Percentiles rank a stretch among this genome's conserved stretches.
These are phyloP conservation scores for Aquilaria sinensis DNA, from an alignment of 345 rosid species.

Conservation along the genomic window DNA sequence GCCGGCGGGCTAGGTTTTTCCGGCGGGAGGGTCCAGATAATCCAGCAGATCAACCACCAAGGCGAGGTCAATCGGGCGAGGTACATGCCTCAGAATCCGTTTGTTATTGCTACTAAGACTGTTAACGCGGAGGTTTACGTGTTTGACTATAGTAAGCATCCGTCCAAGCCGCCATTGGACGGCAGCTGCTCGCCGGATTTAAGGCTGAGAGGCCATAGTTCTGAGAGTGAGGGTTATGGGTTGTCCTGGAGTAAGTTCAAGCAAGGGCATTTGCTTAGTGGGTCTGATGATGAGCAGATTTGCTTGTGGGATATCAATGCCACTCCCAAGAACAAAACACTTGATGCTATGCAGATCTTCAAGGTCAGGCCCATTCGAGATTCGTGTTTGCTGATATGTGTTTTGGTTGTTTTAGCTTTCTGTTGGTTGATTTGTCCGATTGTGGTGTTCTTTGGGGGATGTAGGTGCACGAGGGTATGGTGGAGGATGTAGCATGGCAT, in stretches of 20 bases:
- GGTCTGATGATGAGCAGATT: conserved; percentile 97
- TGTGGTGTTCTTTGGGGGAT: conserved; percentile 1
- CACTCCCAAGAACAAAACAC: conserved; percentile 65
- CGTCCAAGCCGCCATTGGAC: conserved; percentile 85
- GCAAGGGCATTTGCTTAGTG: conserved; percentile 89
- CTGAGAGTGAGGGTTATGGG: conserved; percentile 79
- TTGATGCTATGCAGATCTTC: conserved; percentile 81
- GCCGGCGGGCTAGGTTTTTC: conserved; percentile 82
- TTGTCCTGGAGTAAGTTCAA: conserved; percentile 95
- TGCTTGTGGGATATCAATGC: conserved; percentile 94
- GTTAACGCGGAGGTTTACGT: conserved; percentile 93
- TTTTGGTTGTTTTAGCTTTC: not conserved
- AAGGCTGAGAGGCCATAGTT: conserved; percentile 86
- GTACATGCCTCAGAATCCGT: conserved; percentile 93
- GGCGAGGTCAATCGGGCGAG: conserved; percentile 98
- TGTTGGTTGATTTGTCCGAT: not conserved
- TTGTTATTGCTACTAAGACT: conserved; percentile 89
- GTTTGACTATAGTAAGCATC: conserved; percentile 90
- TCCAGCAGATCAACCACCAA: conserved; percentile 95
- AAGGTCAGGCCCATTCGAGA: conserved; percentile 33
- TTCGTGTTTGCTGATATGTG: not conserved
- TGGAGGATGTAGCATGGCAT: conserved; percentile 99
- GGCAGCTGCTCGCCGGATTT: conserved; percentile 88
- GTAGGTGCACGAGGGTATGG: conserved; percentile 98
- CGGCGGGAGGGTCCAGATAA: conserved; percentile 96